Conservation (phyloP, 768 basidiomycete species). For the Mycena vitilis region DNA sequence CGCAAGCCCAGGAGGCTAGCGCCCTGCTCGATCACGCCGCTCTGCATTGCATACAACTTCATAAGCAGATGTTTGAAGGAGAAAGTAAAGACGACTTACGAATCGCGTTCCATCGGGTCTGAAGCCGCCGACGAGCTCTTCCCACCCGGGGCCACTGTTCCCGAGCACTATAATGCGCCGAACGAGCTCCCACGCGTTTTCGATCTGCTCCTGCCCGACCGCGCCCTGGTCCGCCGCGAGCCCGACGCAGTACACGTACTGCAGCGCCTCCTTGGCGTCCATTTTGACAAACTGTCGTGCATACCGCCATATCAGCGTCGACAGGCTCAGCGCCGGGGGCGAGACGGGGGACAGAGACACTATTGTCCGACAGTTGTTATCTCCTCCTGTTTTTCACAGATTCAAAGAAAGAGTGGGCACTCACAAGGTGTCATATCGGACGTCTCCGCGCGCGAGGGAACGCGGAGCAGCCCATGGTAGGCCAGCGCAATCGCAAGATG, state of each 20-base stretch:
- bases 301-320: slow-evolving; percentile 92
- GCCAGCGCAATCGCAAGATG: slow-evolving; percentile 92
- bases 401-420: slow-evolving; percentile 41
- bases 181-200: slow-evolving; percentile 83
- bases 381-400: neutral
- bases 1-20: slow-evolving; percentile 79
- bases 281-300: slow-evolving; percentile 91
- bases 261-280: slow-evolving; percentile 93
- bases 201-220: slow-evolving; percentile 87
- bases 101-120: slow-evolving; percentile 89
- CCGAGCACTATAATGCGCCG: slow-evolving; percentile 83
- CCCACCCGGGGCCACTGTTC: slow-evolving; percentile 86
- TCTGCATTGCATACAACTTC: slow-evolving; percentile 56
- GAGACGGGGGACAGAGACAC: slow-evolving; percentile 77
- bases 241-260: slow-evolving; percentile 92
- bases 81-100: slow-evolving; percentile 59
- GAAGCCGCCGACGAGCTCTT: slow-evolving; percentile 94
- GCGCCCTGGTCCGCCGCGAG: slow-evolving; percentile 79
- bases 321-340: slow-evolving; percentile 81
- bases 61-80: neutral
- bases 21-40: slow-evolving; percentile 89
- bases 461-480: slow-evolving; percentile 92
- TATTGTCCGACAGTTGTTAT: slow-evolving; percentile 44
- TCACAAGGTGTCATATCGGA: slow-evolving; percentile 87
- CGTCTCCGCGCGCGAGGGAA: slow-evolving; percentile 83